phyloP scores from a whole-genome alignment of 768 basidiomycete species.

The Tulasnella sp. region DNA sequence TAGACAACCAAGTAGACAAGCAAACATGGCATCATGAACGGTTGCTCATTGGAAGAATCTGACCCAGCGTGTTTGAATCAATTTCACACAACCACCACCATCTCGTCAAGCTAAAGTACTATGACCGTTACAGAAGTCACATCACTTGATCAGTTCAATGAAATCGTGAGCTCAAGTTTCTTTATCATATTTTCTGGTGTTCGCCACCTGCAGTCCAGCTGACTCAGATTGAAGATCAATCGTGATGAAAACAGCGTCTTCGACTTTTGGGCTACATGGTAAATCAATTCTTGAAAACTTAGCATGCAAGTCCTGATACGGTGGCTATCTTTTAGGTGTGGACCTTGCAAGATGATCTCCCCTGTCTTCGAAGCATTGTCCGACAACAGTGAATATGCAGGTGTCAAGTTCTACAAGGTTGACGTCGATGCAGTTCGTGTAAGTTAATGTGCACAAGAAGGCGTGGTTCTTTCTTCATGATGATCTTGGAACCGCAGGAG shows the following conservation, averaged over 20 bases:
- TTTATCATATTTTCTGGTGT: too few relatives aligned
- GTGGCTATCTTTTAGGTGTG: not conserved
- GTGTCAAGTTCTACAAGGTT: not conserved
- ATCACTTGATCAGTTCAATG: too few relatives aligned
- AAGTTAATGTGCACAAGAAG: not conserved
- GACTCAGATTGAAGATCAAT: not conserved
- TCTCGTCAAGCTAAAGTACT: too few relatives aligned
- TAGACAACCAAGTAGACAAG: too few relatives aligned
- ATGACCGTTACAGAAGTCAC: too few relatives aligned
- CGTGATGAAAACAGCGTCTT: not conserved
- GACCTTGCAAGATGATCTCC: conserved; percentile 9
- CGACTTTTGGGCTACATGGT: conserved; percentile 7
- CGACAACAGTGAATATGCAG: conserved; percentile 11
- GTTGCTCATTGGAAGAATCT: too few relatives aligned
- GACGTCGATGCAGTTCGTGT: not conserved
- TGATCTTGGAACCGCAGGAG: conserved; percentile 14
- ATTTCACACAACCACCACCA: too few relatives aligned
- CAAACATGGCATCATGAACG: too few relatives aligned
- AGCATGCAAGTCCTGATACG: not conserved
- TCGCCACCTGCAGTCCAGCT: too few relatives aligned
- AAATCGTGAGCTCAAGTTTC: too few relatives aligned
- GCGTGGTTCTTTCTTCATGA: not conserved
- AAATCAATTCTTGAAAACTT: not conserved
- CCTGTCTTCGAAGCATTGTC: conserved; percentile 5
- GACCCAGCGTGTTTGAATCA: too few relatives aligned